A percentile compares a stretch with the other conserved stretches of the same genome.
Evolutionary conservation across 805 yeast species (phyloP).

Genomic region (Wickerhamiella allomyrinae): DNA sequence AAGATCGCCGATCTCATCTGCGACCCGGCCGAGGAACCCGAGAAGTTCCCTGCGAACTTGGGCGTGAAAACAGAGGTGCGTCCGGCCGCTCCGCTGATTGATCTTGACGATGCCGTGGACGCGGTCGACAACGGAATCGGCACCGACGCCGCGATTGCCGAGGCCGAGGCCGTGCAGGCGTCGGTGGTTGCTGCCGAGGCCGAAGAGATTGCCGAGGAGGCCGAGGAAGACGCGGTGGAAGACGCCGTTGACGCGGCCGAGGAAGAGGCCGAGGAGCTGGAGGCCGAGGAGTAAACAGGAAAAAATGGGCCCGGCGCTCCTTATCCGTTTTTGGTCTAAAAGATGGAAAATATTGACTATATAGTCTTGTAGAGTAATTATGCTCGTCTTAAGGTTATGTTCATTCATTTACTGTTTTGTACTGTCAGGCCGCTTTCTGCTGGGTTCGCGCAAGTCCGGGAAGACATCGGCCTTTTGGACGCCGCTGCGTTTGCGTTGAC

Average conservation of each 20-base stretch:
- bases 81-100: slow-evolving; percentile 27
- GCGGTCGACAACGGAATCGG: slow-evolving; percentile 18
- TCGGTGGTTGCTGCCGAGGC: slow-evolving; percentile 10
- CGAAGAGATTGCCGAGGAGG: slow-evolving; percentile 16
- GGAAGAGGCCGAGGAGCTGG: background rate
- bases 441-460: background rate
- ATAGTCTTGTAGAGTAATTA: too few relatives aligned
- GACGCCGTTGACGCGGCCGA: background rate
- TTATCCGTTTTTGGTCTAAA: too few relatives aligned
- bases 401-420: too few relatives aligned
- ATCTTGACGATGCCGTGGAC: slow-evolving; percentile 21
- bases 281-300: too few relatives aligned
- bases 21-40: slow-evolving; percentile 28
- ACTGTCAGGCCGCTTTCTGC: too few relatives aligned
- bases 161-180: slow-evolving; percentile 20
- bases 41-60: slow-evolving; percentile 24
- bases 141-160: slow-evolving; percentile 8
- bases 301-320: too few relatives aligned
- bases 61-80: slow-evolving; percentile 16
- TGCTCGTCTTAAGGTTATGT: too few relatives aligned
- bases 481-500: slow-evolving; percentile 30
- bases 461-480: slow-evolving; percentile 4
- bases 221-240: slow-evolving; percentile 14
- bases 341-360: too few relatives aligned
- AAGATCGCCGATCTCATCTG: slow-evolving; percentile 49